Conservation (phyloP, 768 basidiomycete genomes). For the Termitomyces eurrhizus region DNA sequence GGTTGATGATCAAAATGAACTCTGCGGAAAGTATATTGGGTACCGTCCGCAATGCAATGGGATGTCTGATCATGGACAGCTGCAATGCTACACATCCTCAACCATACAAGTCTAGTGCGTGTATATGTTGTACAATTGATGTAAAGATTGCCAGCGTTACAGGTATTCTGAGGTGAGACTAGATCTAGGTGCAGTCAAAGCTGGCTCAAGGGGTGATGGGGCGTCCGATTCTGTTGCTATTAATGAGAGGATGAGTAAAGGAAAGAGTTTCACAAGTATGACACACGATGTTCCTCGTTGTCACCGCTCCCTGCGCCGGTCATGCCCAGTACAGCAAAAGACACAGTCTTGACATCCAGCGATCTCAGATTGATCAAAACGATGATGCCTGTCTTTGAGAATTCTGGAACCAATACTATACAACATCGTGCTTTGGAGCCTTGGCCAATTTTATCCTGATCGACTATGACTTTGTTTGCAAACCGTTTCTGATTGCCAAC, state of each 20-base stretch:
- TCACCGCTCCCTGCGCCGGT: constrained; percentile 24
- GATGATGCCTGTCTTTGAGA: constrained; percentile 72
- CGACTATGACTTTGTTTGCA: constrained; percentile 61
- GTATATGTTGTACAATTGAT: neutral
- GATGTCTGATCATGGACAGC: constrained; percentile 40
- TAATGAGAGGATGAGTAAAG: neutral
- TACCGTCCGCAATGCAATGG: constrained; percentile 87
- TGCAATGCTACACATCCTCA: neutral
- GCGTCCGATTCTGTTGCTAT: constrained; percentile 8
- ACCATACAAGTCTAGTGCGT: neutral
- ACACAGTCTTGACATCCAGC: constrained; percentile 61
- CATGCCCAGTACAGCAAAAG: constrained; percentile 52
- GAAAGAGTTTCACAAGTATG: neutral
- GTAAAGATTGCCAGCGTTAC: neutral
- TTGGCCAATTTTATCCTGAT: constrained; percentile 29
- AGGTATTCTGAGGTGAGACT: constrained; percentile 10
- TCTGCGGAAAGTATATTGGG: constrained; percentile 73
- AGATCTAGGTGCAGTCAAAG: constrained; percentile 11
- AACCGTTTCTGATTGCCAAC: constrained; percentile 90
- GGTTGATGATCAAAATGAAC: constrained; percentile 87
- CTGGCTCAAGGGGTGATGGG: constrained; percentile 7
- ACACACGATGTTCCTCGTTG: constrained; percentile 14
- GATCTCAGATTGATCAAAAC: constrained; percentile 79
- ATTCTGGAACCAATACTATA: constrained; percentile 78
- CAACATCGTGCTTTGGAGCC: constrained; percentile 45